Evolutionary conservation across 2,329 filamentous ascomycete genomes (phyloP), one percentile per base, ranked within the genome.

Genomic region (Lachnellula occidentalis): DNA sequence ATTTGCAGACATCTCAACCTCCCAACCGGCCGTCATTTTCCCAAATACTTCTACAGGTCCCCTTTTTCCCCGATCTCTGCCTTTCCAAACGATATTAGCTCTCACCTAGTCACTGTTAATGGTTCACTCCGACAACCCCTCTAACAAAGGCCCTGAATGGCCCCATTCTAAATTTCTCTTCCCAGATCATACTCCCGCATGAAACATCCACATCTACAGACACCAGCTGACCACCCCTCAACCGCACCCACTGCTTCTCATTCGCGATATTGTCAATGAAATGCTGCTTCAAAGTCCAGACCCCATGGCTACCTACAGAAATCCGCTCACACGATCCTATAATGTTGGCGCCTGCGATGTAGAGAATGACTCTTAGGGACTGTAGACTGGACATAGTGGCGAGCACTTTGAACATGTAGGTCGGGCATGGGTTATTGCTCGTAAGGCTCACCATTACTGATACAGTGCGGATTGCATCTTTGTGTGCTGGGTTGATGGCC

Each of bases 401-500:
- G 22, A 54, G 46, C 3, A 21, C 19, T n/a, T 17, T n/a, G 24
- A 55, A 48, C 15, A 48, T 15, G 4, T 12, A 4, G 41, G n/a
- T 21, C 5, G 41, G 41, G 4, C 17, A 19, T 1, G 9, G n/a
- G 19, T 14, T 14, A 7, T 22, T 27, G 8, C 34, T 21, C 6
- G 45, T 45, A 3, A 43, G 15, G n/a, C 15, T 31, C 19, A 57
- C 14, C 21, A 12, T 17, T 1, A 53, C 42, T 8, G 34, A 2
- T 5, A 43, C 8, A 19, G n/a, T 5, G n/a, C 48, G 11, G 41
- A 58, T 51, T 7, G 19, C 15, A 22, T 34, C 27, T 22, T 27
- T 45, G 27, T 58, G 58, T 2, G 48, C 48, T 21, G 58, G 55
- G 53, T 60, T 57, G 50, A 60, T 51, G 43, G 31, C 14, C 2